phyloP scores from a whole-genome alignment of 441 rosid species.

The Breynia disticha region DNA sequence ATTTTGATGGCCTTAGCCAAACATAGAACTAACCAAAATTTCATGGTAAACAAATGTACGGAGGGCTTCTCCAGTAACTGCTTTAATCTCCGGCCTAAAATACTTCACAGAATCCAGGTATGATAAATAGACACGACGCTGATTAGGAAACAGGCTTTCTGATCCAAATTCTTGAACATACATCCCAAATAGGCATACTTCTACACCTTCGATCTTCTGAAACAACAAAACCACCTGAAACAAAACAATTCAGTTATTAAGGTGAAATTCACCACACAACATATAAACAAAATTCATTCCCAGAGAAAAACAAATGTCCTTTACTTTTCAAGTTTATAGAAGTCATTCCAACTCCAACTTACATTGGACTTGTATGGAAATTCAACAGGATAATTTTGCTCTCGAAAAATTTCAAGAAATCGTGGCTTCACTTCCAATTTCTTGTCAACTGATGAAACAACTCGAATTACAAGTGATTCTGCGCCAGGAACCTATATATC shows the following conservation, averaged over 20 bases:
- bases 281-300: background rate
- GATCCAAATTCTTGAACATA: slow-evolving; percentile 99
- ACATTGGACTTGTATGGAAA: slow-evolving; percentile 98
- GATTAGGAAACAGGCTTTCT: slow-evolving; percentile 78
- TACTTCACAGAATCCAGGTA: slow-evolving; percentile 97
- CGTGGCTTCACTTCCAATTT: slow-evolving; percentile 94
- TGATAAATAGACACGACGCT: slow-evolving; percentile 91
- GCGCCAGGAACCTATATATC: slow-evolving; percentile 79
- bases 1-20: background rate
- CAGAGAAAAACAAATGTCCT: background rate
- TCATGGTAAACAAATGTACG: slow-evolving; percentile 98
- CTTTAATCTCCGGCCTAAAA: slow-evolving; percentile 91
- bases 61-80: slow-evolving; percentile 94
- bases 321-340: background rate
- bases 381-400: slow-evolving; percentile 83
- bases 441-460: slow-evolving; percentile 99
- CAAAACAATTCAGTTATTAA: slow-evolving; percentile 14
- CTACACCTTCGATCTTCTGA: slow-evolving; percentile 99
- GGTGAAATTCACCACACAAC: background rate
- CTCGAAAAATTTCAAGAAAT: slow-evolving; percentile 92
- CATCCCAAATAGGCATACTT: slow-evolving; percentile 99
- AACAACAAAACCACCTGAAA: slow-evolving; percentile 87
- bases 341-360: slow-evolving; percentile 5
- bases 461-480: slow-evolving; percentile 89
- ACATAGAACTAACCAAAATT: slow-evolving; percentile 57